Evolutionary conservation across 768 basidiomycete species (phyloP).

Genomic region (Phlebiopsis flavidoalba): DNA sequence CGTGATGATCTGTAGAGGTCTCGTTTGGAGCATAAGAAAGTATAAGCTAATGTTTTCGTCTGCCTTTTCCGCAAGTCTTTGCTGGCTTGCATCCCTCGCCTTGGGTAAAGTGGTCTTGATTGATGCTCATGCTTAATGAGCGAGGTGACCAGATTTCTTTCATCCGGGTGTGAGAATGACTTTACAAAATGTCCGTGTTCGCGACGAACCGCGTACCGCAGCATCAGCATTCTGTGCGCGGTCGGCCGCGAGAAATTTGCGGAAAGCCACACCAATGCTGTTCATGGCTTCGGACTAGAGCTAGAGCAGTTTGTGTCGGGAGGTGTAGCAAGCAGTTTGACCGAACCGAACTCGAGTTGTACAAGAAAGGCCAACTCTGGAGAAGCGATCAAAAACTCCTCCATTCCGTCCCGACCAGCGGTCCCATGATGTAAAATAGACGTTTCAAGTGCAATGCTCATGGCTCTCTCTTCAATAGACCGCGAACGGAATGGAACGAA

Average conservation of each 20-base stretch:
- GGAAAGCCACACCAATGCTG: constrained; percentile 89
- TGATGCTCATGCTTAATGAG: constrained; percentile 91
- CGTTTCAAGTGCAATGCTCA: background rate
- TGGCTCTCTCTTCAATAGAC: too few relatives aligned
- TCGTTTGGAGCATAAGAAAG: background rate
- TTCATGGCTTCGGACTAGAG: constrained; percentile 59
- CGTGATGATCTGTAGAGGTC: constrained; percentile 68
- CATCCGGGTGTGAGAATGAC: background rate
- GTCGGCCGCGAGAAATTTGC: constrained; percentile 90
- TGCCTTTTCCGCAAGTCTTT: constrained; percentile 87
- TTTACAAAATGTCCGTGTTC: background rate
- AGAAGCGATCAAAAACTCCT: background rate
- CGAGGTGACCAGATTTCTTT: constrained; percentile 89
- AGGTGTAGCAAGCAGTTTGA: background rate
- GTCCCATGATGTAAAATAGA: background rate
- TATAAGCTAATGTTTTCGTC: background rate
- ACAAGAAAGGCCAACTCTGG: background rate
- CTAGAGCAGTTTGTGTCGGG: background rate
- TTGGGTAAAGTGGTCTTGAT: constrained; percentile 95
- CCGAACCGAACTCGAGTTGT: background rate
- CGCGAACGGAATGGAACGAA: too few relatives aligned
- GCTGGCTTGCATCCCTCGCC: constrained; percentile 89
- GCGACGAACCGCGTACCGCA: constrained; percentile 73
- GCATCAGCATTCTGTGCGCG: constrained; percentile 89
- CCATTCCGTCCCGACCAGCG: background rate